These are phyloP conservation scores for Monilinia vaccinii-corymbosi DNA, from an alignment of 2,329 filamentous ascomycete genomes.

Conservation along the genomic window DNA sequence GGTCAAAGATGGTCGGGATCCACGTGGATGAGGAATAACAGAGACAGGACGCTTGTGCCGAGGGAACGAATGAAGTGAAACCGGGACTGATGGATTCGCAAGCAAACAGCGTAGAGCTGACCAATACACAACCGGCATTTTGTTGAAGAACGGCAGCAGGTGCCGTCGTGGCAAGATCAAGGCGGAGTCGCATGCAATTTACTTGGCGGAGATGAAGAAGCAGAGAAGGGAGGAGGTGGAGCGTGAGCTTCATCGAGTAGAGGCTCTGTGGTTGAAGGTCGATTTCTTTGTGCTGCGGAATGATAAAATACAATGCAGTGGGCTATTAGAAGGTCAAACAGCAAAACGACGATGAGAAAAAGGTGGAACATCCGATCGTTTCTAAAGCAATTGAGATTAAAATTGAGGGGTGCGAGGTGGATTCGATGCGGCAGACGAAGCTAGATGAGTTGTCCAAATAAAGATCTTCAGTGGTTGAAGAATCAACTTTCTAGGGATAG, in stretches of 20 bases:
- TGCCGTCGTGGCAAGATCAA: conserved; percentile 1
- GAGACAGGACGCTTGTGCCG: conserved; percentile 23
- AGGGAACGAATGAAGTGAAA: conserved; percentile 18
- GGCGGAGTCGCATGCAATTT: neutral
- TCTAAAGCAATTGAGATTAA: neutral
- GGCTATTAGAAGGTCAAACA: neutral
- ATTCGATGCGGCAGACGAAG: neutral
- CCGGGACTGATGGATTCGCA: conserved; percentile 19
- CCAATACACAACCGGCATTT: conserved; percentile 13
- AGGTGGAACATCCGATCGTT: neutral
- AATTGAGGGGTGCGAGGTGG: neutral
- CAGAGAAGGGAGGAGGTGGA: neutral
- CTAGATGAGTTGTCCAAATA: neutral
- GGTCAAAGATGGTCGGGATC: conserved; percentile 20
- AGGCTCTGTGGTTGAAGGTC: neutral
- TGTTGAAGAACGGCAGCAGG: conserved; percentile 12
- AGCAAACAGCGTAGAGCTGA: conserved; percentile 19
- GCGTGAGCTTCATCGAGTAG: conserved; percentile 3
- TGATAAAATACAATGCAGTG: neutral
- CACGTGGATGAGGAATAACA: conserved; percentile 22
- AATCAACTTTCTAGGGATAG: neutral
- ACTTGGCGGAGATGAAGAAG: neutral
- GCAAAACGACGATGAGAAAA: neutral
- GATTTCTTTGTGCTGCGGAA: neutral
- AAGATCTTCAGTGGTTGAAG: neutral